Evolutionary conservation across 169 alveolate genomes (phyloP), one percentile per base, ranked within the genome.

Genomic region (Eimeria sp.): DNA sequence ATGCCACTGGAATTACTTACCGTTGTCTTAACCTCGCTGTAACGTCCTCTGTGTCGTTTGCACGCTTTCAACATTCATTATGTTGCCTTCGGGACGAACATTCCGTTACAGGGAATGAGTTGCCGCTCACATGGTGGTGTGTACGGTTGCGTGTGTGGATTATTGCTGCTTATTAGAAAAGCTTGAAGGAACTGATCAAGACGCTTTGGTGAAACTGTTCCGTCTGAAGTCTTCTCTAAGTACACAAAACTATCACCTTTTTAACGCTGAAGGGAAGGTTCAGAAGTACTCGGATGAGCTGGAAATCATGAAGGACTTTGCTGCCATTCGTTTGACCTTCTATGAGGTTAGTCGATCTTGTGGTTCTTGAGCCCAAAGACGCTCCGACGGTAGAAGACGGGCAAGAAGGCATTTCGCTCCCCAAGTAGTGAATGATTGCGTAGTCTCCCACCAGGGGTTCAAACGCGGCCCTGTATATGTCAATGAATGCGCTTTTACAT

Each of bases 241-340:
- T 54, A 98, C 99, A 43, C 98, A 98, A 49, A 99, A 99, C 98
- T 98, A 99, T 99, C 99, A 99, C 71, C 98, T 99, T 60, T 99
- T 99, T 97, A 99, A 99, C 95, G 98, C 98, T 4, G 97, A 98
- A 56, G 99, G 99, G 88, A 98, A 98, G 90, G 97, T 99, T 54
- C 98, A 98, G 83, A 98, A 98, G 85, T 99, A 98, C 97, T 97
- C 97, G 16, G 97, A 98, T 30, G 99, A 98, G 54, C 97, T 99
- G 77, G 99, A 99, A 72, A 99, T 99, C 64, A 89, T 99, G 95
- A 97, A 97, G 90, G 99, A 99, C 71, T 99, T 99, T 95, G 99
- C 99, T 82, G 98, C 97, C 56, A 98, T 98, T 56, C 98, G 99
- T 83, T 97, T 98, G 95, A 97, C 98, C 49, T 97, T 97, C 71